Percentiles rank a stretch among this genome's conserved stretches.
Conservation (phyloP, 2,329 filamentous ascomycete genomes). For the Thelonectria olida region DNA sequence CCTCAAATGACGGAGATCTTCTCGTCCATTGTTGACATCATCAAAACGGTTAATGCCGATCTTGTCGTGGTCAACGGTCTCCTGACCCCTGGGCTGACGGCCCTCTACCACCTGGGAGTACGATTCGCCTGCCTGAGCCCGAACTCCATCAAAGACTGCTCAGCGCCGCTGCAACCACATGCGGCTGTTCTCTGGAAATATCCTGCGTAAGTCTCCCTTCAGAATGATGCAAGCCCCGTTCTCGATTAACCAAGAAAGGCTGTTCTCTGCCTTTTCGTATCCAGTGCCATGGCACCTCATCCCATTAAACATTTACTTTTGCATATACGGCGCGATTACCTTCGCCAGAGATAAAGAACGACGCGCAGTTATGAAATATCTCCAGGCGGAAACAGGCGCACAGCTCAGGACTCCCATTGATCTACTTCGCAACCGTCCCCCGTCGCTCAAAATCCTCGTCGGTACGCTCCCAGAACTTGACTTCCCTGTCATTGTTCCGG, state of each 20-base stretch:
- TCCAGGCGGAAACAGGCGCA: slow-evolving; percentile 22
- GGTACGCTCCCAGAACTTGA: slow-evolving; percentile 46
- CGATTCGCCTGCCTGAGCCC: slow-evolving; percentile 53
- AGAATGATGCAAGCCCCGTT: not conserved
- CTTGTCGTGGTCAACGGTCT: slow-evolving; percentile 54
- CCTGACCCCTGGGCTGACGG: slow-evolving; percentile 54
- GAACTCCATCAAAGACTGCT: slow-evolving; percentile 54
- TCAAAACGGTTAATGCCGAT: slow-evolving; percentile 49
- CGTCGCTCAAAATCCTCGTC: slow-evolving; percentile 38
- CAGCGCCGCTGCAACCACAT: slow-evolving; percentile 49
- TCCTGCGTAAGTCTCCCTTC: slow-evolving; percentile 45
- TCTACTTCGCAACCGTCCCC: slow-evolving; percentile 27
- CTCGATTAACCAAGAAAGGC: slow-evolving; percentile 41
- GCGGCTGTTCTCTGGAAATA: slow-evolving; percentile 47
- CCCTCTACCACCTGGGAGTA: slow-evolving; percentile 46
- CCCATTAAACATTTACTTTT: slow-evolving; percentile 52
- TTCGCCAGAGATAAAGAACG: slow-evolving; percentile 18
- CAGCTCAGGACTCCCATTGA: slow-evolving; percentile 34
- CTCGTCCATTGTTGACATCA: slow-evolving; percentile 47
- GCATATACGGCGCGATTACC: slow-evolving; percentile 37
- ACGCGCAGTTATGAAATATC: slow-evolving; percentile 17
- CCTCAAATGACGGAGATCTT: slow-evolving; percentile 53
- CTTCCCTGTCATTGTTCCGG: slow-evolving; percentile 50
- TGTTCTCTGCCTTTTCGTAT: slow-evolving; percentile 54
- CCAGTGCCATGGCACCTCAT: slow-evolving; percentile 56